Conservation (phyloP, 495 filamentous ascomycete species). For the Geoglossum glabrum region DNA sequence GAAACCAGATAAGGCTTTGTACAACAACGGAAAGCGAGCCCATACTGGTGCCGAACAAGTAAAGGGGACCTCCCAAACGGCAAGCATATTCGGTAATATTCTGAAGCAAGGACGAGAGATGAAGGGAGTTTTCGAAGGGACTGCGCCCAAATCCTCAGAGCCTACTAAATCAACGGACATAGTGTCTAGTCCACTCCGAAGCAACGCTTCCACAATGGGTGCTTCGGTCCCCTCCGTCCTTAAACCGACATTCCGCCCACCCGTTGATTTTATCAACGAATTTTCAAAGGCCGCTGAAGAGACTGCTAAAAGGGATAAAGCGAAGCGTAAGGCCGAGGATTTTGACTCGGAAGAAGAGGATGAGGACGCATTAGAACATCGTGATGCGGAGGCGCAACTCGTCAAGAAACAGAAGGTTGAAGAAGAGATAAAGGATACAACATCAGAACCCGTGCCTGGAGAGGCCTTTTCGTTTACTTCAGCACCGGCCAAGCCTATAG, state of each 20-base stretch:
- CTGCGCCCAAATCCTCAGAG: background rate
- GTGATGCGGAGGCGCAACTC: conserved; percentile 26
- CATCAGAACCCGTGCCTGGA: conserved; percentile 22
- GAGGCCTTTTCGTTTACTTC: conserved; percentile 21
- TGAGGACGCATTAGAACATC: conserved; percentile 28
- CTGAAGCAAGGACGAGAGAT: conserved; percentile 5
- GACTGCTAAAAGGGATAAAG: conserved; percentile 20
- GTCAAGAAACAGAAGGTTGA: conserved; percentile 23
- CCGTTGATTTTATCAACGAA: conserved; percentile 14
- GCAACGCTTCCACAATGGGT: background rate
- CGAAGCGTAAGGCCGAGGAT: conserved; percentile 34
- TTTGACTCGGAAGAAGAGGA: conserved; percentile 35
- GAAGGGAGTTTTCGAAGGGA: background rate
- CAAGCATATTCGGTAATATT: conserved; percentile 20
- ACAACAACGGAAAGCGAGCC: background rate
- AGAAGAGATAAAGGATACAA: conserved; percentile 14
- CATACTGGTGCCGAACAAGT: background rate
- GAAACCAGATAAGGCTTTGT: background rate
- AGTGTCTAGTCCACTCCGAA: background rate
- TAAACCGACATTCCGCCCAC: conserved; percentile 5
- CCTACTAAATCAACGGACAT: background rate
- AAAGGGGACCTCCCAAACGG: conserved; percentile 16
- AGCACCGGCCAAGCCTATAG: background rate
- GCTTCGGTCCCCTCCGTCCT: background rate
- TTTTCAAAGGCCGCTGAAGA: conserved; percentile 13